These are phyloP conservation scores for Colletotrichum tabaci DNA, from an alignment of 2,329 filamentous ascomycete species.

Conservation along the genomic window DNA sequence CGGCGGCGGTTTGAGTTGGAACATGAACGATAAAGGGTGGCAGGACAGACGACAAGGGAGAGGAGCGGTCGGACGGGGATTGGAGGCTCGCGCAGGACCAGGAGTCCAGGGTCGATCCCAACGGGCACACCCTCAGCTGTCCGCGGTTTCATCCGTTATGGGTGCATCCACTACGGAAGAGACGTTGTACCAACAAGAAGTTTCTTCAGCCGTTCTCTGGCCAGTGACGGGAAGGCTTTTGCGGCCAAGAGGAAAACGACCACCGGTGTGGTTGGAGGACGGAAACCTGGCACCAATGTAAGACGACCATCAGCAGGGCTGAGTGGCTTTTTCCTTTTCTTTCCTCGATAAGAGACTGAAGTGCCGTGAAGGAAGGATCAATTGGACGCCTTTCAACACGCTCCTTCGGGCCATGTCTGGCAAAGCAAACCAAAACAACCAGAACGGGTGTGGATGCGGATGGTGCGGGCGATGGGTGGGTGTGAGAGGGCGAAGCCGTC, in stretches of 20 bases:
- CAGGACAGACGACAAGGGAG: slow-evolving; percentile 20
- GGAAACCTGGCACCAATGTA: neutral
- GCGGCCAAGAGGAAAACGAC: neutral
- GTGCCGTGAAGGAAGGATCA: neutral
- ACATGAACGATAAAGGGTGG: slow-evolving; percentile 3
- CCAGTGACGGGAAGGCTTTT: neutral
- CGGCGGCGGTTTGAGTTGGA: slow-evolving; percentile 15
- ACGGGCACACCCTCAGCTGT: slow-evolving; percentile 40
- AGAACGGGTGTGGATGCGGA: slow-evolving; percentile 1
- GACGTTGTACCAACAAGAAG: slow-evolving; percentile 40
- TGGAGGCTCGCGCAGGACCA: slow-evolving; percentile 32
- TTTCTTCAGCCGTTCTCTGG: slow-evolving; percentile 28
- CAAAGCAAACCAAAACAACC: slow-evolving; percentile 18
- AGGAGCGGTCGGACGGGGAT: slow-evolving; percentile 29
- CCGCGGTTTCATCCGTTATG: slow-evolving; percentile 41
- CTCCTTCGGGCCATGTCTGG: neutral
- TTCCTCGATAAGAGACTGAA: neutral
- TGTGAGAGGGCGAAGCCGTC: slow-evolving; percentile 31
- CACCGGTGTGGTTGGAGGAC: slow-evolving; percentile 1
- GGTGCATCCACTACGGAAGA: slow-evolving; percentile 39
- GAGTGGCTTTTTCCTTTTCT: neutral
- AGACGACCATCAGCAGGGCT: slow-evolving; percentile 2
- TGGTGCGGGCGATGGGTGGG: slow-evolving; percentile 5
- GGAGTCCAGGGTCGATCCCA: slow-evolving; percentile 23
- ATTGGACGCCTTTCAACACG: slow-evolving; percentile 3